A percentile compares a stretch with the other conserved stretches of the same genome.
These are phyloP conservation scores for Scedosporium dehoogii DNA, from an alignment of 2,329 filamentous ascomycete species.

Conservation along the genomic window DNA sequence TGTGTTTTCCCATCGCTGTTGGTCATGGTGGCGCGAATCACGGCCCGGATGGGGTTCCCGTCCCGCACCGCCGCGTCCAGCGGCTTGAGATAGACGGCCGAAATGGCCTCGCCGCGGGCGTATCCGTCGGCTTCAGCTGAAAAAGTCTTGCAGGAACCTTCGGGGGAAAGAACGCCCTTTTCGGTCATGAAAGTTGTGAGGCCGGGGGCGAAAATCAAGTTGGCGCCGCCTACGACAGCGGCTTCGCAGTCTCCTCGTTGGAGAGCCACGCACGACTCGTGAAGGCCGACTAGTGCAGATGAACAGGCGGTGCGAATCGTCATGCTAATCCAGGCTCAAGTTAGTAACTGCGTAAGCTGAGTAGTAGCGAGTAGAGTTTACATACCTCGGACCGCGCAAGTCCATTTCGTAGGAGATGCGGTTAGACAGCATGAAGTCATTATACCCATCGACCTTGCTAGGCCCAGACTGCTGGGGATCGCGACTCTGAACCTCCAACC, in stretches of 20 bases:
- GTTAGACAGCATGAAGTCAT: constrained; percentile 20
- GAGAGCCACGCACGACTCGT: constrained; percentile 21
- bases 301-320: constrained; percentile 28
- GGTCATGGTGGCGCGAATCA: constrained; percentile 38
- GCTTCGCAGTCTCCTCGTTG: constrained; percentile 14
- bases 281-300: constrained; percentile 18
- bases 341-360: not conserved
- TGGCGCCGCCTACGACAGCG: constrained; percentile 23
- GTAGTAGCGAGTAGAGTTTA: not conserved
- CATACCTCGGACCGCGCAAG: constrained; percentile 21
- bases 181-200: constrained; percentile 14
- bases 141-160: constrained; percentile 37
- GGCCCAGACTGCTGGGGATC: not conserved
- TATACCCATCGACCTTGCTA: constrained; percentile 11
- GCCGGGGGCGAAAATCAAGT: constrained; percentile 20
- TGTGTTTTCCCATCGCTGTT: constrained; percentile 48
- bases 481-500: not conserved
- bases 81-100: constrained; percentile 44
- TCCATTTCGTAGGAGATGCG: constrained; percentile 22
- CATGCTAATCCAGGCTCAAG: constrained; percentile 11
- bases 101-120: constrained; percentile 49
- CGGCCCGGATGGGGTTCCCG: constrained; percentile 41
- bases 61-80: constrained; percentile 43
- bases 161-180: constrained; percentile 30
- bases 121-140: constrained; percentile 35